These are phyloP conservation scores for Ambrosia trifida DNA, from an alignment of 129 eudicot species.

Conservation along the genomic window DNA sequence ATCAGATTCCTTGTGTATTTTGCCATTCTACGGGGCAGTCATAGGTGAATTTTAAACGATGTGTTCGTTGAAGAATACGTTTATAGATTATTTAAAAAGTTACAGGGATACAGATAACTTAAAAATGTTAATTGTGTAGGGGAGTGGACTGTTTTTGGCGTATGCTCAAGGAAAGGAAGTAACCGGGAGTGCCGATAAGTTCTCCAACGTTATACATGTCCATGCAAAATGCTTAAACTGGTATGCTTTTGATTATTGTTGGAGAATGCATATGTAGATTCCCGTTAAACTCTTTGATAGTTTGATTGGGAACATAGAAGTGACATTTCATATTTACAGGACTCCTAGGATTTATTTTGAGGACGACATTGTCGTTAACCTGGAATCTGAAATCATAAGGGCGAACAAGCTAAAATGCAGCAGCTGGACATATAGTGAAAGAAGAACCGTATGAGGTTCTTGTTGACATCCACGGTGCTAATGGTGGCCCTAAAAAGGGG, in stretches of 20 bases:
- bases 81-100: constrained; percentile 1
- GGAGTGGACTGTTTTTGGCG: constrained; percentile 67
- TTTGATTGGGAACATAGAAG: not conserved
- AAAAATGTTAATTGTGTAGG: constrained; percentile 41
- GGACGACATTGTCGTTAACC: constrained; percentile 50
- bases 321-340: constrained; percentile 44
- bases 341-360: constrained; percentile 66
- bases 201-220: constrained; percentile 50
- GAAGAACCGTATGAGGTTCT: no score
- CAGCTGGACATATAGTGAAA: no score
- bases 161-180: constrained; percentile 68
- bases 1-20: constrained; percentile 59
- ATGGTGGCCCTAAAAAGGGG: constrained; percentile 78
- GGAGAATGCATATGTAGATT: not conserved
- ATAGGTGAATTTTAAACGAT: constrained; percentile 43
- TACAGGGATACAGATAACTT: no score
- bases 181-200: constrained; percentile 30
- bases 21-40: constrained; percentile 64
- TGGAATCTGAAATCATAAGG: constrained; percentile 73
- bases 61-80: not conserved
- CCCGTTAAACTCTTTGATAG: not conserved
- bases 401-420: constrained; percentile 77
- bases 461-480: constrained; percentile 32
- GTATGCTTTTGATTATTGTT: constrained; percentile 33
- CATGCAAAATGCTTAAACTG: constrained; percentile 74